phyloP scores from a whole-genome alignment of 352 stramenopile genomes.

The Pythium guiyangense region DNA sequence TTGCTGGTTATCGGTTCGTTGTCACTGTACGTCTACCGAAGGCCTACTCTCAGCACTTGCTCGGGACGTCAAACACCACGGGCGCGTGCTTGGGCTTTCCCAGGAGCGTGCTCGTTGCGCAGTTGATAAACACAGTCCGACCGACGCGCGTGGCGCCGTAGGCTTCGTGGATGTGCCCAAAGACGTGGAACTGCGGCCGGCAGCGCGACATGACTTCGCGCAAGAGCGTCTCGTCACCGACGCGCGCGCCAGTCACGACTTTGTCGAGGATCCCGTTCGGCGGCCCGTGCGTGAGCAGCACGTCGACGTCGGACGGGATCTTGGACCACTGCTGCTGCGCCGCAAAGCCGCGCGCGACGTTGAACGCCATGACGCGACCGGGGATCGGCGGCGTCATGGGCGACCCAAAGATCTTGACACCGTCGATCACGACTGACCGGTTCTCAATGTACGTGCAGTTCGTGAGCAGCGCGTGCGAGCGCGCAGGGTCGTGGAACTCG shows the following conservation, averaged over 20 bases:
- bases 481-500: constrained; percentile 58
- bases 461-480: constrained; percentile 44
- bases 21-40: too few species aligned
- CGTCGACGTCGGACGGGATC: constrained; percentile 68
- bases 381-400: constrained; percentile 74
- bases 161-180: constrained; percentile 91
- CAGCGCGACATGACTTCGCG: constrained; percentile 77
- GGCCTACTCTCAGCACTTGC: constrained; percentile 48
- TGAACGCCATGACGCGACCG: constrained; percentile 64
- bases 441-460: constrained; percentile 82
- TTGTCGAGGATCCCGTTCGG: constrained; percentile 84
- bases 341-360: constrained; percentile 53
- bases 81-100: constrained; percentile 53
- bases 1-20: too few species aligned
- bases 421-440: constrained; percentile 56
- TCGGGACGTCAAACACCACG: constrained; percentile 73
- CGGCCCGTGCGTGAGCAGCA: constrained; percentile 88
- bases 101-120: constrained; percentile 66
- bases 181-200: constrained; percentile 83
- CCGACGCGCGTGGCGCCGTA: constrained; percentile 77
- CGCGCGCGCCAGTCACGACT: constrained; percentile 48
- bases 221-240: constrained; percentile 81
- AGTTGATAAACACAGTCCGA: constrained; percentile 87
- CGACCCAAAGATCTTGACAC: constrained; percentile 74
- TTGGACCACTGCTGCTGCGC: constrained; percentile 70